Percentiles rank a stretch among this genome's conserved stretches.
Conservation (phyloP, 2,329 filamentous ascomycete genomes). For the Fusarium subglutinans region DNA sequence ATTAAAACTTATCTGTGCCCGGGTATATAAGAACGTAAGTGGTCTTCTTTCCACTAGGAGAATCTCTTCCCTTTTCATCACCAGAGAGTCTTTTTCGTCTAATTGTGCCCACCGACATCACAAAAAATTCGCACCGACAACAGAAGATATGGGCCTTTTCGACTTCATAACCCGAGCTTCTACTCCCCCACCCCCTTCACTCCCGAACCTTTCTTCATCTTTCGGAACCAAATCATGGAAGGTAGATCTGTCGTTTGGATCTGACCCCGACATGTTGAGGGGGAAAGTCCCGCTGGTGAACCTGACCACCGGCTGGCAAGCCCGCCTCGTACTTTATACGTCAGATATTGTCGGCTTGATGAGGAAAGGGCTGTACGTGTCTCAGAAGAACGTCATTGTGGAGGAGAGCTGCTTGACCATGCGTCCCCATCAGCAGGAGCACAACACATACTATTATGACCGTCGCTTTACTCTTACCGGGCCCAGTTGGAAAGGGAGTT, state of each 20-base stretch:
- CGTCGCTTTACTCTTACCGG: neutral
- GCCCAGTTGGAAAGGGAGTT: neutral
- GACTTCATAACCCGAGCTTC: neutral
- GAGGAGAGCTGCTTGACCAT: neutral
- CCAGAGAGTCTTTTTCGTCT: neutral
- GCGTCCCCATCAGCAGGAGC: fast-evolving
- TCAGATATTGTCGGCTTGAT: neutral
- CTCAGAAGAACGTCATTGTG: fast-evolving
- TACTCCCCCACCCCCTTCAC: neutral
- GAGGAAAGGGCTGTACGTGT: neutral
- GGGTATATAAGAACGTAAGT: neutral
- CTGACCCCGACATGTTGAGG: neutral
- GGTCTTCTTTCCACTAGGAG: fast-evolving
- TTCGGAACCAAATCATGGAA: neutral
- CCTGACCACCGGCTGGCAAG: fast-evolving
- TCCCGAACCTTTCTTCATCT: too few relatives aligned
- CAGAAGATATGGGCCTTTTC: neutral
- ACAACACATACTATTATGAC: fast-evolving
- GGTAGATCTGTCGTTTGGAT: fast-evolving
- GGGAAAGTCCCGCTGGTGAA: fast-evolving
- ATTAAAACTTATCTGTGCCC: fast-evolving
- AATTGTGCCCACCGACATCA: fast-evolving
- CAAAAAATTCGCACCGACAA: fast-evolving
- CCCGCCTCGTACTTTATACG: neutral
- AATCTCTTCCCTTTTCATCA: fast-evolving